These are phyloP conservation scores for Alopecurus myosuroides DNA, from an alignment of 176 grass and related monocot genomes.

Conservation along the genomic window DNA sequence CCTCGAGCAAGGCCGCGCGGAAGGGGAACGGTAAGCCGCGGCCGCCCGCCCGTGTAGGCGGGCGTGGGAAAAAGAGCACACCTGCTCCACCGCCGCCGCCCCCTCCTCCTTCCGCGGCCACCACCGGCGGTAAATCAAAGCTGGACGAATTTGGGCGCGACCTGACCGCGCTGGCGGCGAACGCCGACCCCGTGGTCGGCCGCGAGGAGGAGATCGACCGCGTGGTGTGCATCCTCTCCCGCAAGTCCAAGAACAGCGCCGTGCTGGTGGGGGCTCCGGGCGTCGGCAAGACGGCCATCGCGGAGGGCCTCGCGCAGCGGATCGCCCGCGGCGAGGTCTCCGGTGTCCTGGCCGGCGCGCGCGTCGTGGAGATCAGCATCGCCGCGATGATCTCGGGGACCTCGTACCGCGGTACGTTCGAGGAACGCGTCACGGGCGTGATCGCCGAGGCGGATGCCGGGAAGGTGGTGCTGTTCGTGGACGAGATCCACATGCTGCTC, in stretches of 20 bases:
- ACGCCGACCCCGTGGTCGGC: conserved; percentile 58
- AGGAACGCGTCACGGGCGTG: conserved; percentile 60
- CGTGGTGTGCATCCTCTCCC: conserved; percentile 63
- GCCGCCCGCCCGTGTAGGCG: neutral
- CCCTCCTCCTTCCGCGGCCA: neutral
- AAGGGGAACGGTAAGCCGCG: neutral
- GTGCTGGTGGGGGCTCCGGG: conserved; percentile 67
- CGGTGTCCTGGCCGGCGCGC: conserved; percentile 59
- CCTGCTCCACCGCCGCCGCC: neutral
- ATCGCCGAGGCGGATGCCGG: conserved; percentile 64
- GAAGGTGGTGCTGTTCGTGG: conserved; percentile 81
- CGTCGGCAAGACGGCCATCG: conserved; percentile 74
- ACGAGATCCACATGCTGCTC: conserved; percentile 80
- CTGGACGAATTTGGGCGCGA: conserved; percentile 44
- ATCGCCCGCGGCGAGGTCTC: conserved; percentile 67
- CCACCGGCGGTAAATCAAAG: neutral
- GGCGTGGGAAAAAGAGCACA: neutral
- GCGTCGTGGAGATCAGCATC: conserved; percentile 25
- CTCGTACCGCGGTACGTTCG: conserved; percentile 64
- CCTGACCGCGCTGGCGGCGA: conserved; percentile 55
- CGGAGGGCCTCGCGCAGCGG: conserved; percentile 71
- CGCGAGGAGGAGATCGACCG: conserved; percentile 73
- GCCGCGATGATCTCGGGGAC: conserved; percentile 30
- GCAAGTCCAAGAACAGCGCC: conserved; percentile 80
- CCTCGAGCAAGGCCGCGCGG: neutral